These are phyloP conservation scores for Ophiostoma triangulosporum DNA, from an alignment of 2,329 filamentous ascomycete genomes.

Conservation along the genomic window DNA sequence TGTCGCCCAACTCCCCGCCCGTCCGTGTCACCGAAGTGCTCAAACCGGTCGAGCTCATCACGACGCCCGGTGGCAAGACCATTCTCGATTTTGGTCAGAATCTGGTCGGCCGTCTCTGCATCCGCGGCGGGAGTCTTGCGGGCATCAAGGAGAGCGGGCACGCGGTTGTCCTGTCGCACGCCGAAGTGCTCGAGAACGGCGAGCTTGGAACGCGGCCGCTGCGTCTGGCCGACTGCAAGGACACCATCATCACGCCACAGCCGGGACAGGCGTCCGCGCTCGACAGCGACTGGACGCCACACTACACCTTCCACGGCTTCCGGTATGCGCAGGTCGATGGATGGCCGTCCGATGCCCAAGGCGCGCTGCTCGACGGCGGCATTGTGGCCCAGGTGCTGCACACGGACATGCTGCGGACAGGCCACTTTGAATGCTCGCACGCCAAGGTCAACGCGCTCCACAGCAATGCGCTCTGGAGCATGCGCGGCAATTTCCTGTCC, in stretches of 20 bases:
- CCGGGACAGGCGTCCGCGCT: conserved; percentile 7
- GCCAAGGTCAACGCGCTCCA: conserved; percentile 38
- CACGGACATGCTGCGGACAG: conserved; percentile 36
- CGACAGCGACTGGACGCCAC: conserved; percentile 26
- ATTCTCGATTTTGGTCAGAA: conserved; percentile 47
- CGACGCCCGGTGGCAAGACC: conserved; percentile 27
- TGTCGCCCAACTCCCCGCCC: conserved; percentile 30
- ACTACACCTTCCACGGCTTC: conserved; percentile 40
- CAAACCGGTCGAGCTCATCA: conserved; percentile 20
- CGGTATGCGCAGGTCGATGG: conserved; percentile 23
- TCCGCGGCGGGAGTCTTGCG: conserved; percentile 16
- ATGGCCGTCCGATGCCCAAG: neutral
- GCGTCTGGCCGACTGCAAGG: conserved; percentile 27
- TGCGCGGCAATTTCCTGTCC: conserved; percentile 44
- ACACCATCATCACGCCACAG: conserved; percentile 21
- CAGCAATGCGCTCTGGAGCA: conserved; percentile 40
- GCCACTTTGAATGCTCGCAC: conserved; percentile 39
- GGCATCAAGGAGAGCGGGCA: conserved; percentile 19
- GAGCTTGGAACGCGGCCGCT: conserved; percentile 30
- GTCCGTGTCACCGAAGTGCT: conserved; percentile 25
- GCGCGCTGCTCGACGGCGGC: conserved; percentile 3
- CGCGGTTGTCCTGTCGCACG: conserved; percentile 31
- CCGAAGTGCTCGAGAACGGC: conserved; percentile 39
- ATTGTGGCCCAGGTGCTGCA: conserved; percentile 27
- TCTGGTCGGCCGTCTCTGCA: conserved; percentile 35